These are phyloP conservation scores for Aspergillus versicolor DNA, from an alignment of 2,329 filamentous ascomycete genomes.

Conservation along the genomic window DNA sequence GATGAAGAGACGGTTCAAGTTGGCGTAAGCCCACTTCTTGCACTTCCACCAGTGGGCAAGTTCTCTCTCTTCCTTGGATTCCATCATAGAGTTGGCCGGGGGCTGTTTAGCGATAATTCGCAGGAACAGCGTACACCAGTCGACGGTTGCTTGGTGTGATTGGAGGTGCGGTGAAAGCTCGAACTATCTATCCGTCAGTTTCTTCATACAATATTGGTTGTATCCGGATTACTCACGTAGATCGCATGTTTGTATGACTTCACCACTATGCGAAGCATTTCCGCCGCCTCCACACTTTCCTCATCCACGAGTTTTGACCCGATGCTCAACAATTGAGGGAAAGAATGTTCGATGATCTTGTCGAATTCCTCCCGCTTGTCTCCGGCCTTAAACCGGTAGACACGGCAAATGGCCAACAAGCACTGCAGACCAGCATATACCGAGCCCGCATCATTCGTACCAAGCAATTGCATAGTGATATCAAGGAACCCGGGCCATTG, in stretches of 20 bases:
- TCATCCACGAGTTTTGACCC: conserved; percentile 87
- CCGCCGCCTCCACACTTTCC: conserved; percentile 88
- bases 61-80: conserved; percentile 82
- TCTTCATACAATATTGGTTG: neutral
- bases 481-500: conserved; percentile 95
- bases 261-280: conserved; percentile 92
- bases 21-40: conserved; percentile 99
- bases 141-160: conserved; percentile 79
- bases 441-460: conserved; percentile 79
- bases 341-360: conserved; percentile 87
- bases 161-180: conserved; percentile 78
- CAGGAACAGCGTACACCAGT: conserved; percentile 95
- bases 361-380: conserved; percentile 84
- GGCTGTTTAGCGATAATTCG: conserved; percentile 82
- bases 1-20: conserved; percentile 92
- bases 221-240: conserved; percentile 63
- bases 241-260: conserved; percentile 99
- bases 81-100: conserved; percentile 74
- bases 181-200: conserved; percentile 59
- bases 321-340: conserved; percentile 82
- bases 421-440: conserved; percentile 94
- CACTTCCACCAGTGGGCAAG: conserved; percentile 99
- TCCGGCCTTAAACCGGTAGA: conserved; percentile 90
- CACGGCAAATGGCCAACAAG: conserved; percentile 87
- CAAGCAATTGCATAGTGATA: conserved; percentile 83